Conservation (phyloP, 179 eudicot genomes). For the Amaranthus tricolor region DNA sequence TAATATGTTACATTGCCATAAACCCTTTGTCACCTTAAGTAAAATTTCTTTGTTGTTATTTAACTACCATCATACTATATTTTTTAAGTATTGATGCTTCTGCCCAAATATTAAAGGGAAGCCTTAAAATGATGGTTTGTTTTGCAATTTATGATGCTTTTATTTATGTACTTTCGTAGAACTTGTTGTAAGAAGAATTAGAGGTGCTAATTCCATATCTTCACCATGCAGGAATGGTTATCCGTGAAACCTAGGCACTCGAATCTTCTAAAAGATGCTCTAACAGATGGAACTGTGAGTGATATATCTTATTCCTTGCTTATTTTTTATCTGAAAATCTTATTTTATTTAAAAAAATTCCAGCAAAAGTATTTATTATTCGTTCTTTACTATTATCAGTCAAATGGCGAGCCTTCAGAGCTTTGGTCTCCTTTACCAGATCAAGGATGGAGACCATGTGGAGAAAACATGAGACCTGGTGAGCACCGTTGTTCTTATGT, state of each 20-base stretch:
- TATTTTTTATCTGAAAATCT: background rate
- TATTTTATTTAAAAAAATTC: slow-evolving; percentile 5
- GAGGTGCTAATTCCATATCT: slow-evolving; percentile 18
- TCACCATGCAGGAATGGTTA: slow-evolving; percentile 68
- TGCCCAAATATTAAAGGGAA: too few species aligned
- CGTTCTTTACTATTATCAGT: slow-evolving; percentile 40
- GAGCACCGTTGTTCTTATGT: slow-evolving; percentile 28
- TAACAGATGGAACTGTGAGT: slow-evolving; percentile 68
- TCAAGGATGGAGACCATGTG: slow-evolving; percentile 88
- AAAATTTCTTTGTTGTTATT: background rate
- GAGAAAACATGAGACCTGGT: slow-evolving; percentile 45
- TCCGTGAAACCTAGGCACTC: slow-evolving; percentile 77
- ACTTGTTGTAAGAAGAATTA: background rate
- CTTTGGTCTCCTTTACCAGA: slow-evolving; percentile 78
- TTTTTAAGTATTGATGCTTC: too few species aligned
- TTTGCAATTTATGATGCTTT: background rate
- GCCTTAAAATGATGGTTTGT: background rate
- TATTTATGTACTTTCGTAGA: background rate
- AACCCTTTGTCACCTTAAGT: background rate
- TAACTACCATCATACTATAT: too few species aligned
- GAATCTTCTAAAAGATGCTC: slow-evolving; percentile 73
- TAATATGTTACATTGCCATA: background rate
- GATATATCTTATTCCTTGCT: background rate
- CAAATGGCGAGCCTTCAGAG: slow-evolving; percentile 56
- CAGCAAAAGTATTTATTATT: background rate